Evolutionary conservation across 1,284 basidiomycete species (phyloP).

Genomic region (Apiotrichum mycotoxinovorans): DNA sequence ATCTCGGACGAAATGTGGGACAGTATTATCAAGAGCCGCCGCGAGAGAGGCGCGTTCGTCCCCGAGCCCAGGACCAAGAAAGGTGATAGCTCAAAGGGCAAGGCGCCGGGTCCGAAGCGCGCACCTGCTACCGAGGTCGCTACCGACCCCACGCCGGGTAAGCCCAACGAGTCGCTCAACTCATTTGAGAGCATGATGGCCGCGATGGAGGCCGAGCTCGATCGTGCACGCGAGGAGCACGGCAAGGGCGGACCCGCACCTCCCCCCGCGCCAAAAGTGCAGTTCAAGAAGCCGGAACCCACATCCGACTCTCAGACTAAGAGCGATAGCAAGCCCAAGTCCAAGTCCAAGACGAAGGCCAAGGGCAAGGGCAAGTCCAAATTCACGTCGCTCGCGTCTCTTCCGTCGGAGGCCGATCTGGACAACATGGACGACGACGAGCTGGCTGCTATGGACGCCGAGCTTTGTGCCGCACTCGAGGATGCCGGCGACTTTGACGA

Average conservation of each 20-base stretch:
- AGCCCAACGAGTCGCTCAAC: constrained; percentile 64
- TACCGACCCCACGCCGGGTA: neutral
- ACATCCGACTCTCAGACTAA: neutral
- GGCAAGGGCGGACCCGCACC: neutral
- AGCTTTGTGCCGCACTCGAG: constrained; percentile 66
- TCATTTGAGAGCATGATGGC: constrained; percentile 93
- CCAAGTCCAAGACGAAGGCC: neutral
- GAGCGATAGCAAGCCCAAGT: neutral
- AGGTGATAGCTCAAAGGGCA: neutral
- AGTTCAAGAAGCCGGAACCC: constrained; percentile 4
- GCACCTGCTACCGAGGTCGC: neutral
- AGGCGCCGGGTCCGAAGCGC: neutral
- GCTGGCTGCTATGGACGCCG: constrained; percentile 77
- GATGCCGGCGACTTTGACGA: constrained; percentile 48
- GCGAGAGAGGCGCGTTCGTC: constrained; percentile 58
- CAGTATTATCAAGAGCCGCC: constrained; percentile 70
- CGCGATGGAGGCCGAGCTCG: constrained; percentile 82
- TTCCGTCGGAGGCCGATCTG: constrained; percentile 48
- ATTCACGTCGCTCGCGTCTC: constrained; percentile 10
- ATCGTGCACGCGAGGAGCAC: constrained; percentile 24
- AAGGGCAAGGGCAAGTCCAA: constrained; percentile 8
- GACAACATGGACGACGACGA: constrained; percentile 59
- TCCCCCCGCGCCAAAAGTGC: neutral
- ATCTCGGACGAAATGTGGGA: constrained; percentile 79
- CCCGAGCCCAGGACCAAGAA: constrained; percentile 9